phyloP scores from a whole-genome alignment of 2,329 filamentous ascomycete species.

The Chaetoscypha palmicola region DNA sequence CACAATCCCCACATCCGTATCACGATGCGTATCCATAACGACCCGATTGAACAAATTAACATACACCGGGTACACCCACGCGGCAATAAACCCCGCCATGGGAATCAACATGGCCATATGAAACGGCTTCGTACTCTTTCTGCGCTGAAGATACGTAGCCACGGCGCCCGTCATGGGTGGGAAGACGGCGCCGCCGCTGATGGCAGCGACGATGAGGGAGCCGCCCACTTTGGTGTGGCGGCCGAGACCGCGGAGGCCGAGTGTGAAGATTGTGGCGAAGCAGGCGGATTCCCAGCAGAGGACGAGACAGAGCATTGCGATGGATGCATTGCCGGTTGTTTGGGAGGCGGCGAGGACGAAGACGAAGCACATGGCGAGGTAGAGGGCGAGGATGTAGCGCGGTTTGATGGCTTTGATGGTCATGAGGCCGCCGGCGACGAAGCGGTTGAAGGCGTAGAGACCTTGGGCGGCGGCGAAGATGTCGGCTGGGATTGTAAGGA shows the following conservation, averaged over 20 bases:
- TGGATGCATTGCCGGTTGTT: conserved; percentile 38
- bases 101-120: conserved; percentile 31
- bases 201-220: conserved; percentile 63
- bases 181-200: conserved; percentile 66
- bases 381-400: conserved; percentile 60
- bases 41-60: conserved; percentile 29
- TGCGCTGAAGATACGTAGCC: conserved; percentile 12
- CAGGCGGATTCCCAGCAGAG: conserved; percentile 75
- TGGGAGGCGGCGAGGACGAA: conserved; percentile 41
- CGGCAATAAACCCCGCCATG: conserved; percentile 29
- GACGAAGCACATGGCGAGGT: conserved; percentile 56
- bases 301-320: conserved; percentile 59
- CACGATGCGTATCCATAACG: conserved; percentile 26
- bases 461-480: conserved; percentile 55
- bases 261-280: conserved; percentile 76
- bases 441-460: conserved; percentile 65
- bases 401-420: conserved; percentile 49
- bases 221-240: conserved; percentile 73
- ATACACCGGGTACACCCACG: conserved; percentile 32
- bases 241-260: conserved; percentile 68
- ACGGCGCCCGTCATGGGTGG: conserved; percentile 63
- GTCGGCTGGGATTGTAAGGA: conserved; percentile 40
- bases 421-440: conserved; percentile 62
- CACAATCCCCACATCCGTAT: conserved; percentile 12
- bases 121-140: conserved; percentile 10